Evolutionary conservation across 768 basidiomycete genomes (phyloP), one percentile per base, ranked within the genome.

Genomic region (Megacollybia marginata): DNA sequence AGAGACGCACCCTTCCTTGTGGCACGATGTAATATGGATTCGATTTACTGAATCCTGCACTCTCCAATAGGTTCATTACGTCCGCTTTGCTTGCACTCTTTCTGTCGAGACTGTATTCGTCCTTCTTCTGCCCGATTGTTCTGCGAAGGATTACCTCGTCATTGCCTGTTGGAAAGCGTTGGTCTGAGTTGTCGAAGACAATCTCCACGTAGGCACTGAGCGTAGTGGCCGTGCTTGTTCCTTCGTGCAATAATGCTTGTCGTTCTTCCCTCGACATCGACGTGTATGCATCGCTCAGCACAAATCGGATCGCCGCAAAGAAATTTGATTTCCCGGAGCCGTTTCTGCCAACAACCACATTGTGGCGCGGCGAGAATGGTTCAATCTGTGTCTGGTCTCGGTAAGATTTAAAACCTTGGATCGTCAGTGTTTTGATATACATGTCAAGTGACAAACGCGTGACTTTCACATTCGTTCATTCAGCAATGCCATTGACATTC

Each of bases 21-120:
- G 96, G 96, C 0, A 98, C 95, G 56, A 99, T 99, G 60, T 98
- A 99, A 64, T 98, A 99, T 0, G 96, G 96, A 61, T 98, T 99
- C n/a, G 87, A 87, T 62, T 92, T 89, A 69, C 89, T 92, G 71
- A 99, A 99, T 1, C 96, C 95, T 1, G 96, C 96, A 61, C 86
- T 89, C 64, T 98, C 96, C 43, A 99, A 78, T 20, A 98, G 73
- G 60, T 92, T 94, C 91, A 96, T 95, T 16, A 99, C 91, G 60
- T 99, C 96, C 3, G 93, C 95, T 65, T 96, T 96, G 65, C 83
- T 88, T 0, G 88, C 87, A 54, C 87, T 92, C 72, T 97, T 98
- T 72, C 88, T 87, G 68, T 99, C 95, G 28, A 98, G 73, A 55
- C 88, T 90, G 69, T 98, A 99, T 69, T 98, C 96, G 61, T 98